Conservation (phyloP, 305 asterid genomes). For the Nicotiana rustica region DNA sequence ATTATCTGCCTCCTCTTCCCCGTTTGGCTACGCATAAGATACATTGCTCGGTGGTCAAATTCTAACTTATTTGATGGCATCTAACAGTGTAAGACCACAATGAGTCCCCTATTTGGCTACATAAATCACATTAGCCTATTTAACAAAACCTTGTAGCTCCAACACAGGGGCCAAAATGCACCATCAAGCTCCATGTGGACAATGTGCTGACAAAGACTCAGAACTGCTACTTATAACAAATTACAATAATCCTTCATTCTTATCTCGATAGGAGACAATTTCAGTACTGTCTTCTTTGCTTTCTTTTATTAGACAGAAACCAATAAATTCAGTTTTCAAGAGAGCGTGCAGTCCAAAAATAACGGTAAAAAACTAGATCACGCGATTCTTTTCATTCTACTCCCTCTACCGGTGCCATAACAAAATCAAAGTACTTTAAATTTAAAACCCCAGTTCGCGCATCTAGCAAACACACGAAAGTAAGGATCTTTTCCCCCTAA, state of each 20-base stretch:
- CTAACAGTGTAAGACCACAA: neutral
- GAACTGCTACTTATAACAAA: constrained; percentile 3
- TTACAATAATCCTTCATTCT: neutral
- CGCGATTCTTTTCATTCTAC: neutral
- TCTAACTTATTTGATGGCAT: constrained; percentile 4
- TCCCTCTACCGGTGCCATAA: neutral
- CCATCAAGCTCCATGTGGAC: neutral
- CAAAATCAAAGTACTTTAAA: constrained; percentile 19
- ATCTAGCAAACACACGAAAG: neutral
- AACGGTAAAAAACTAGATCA: constrained; percentile 28
- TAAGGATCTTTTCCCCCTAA: neutral
- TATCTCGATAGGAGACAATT: neutral
- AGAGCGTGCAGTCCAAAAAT: neutral
- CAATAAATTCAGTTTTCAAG: neutral
- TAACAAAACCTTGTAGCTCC: neutral
- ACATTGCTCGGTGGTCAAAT: neutral
- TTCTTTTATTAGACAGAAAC: neutral
- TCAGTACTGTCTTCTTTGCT: neutral
- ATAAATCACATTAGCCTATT: neutral
- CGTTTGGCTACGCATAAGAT: neutral
- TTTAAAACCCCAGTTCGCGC: neutral
- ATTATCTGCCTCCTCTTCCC: neutral
- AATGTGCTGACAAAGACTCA: neutral
- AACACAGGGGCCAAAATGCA: neutral
- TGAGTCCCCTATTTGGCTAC: neutral